Base-by-base conservation (phyloP, 2,329 filamentous ascomycete species). In the Penicillium oxalicum region DNA sequence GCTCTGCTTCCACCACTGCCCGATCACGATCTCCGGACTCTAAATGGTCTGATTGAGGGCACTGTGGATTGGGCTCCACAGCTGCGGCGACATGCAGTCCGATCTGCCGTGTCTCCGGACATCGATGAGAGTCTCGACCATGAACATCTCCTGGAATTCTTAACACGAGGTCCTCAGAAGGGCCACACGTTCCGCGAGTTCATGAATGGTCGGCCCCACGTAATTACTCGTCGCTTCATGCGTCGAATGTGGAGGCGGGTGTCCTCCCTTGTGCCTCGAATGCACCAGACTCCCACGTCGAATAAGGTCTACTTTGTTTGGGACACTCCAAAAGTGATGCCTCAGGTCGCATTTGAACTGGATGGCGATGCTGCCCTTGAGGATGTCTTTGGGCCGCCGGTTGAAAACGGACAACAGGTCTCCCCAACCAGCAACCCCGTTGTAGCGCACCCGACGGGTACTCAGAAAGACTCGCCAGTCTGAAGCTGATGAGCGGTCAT, bases 1-100 rank as follows among this genome's bases (percentile, higher is more conserved):
- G 61, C 57, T 40, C 51, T 71, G 11, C 54, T 72, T 4, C 71
- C 72, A 9, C 70, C 71, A 4, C 54, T 74, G 4, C 66, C 71
- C 11, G 62, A 65, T 37, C 25, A 57, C 4, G 70, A 74, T 27
- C 62, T 68, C 39, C 48, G 54, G 25, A 56, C 60, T 5, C 47
- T 75, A 32, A 58, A 66, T 24, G 63, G 62, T 1, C 48, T 74
- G 12, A 57, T 69, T 2, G 59, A 59, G 7, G 67, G 68, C 11
- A 58, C 45, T 24, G 49, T 61, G 4, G 56, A 61, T 18, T 72
- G 70, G 66, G 44, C 47, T 5, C 55, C 57, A 4, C 55, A 62
- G 2, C 62, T 62, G 2, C 62, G 59, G 41, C 59, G 63, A 45
- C 63, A 62, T 35, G 60, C 51, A 45, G 43, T 42, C 33, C 38